Evolutionary conservation across 1,139 yeast species (phyloP).

Genomic region (Magnusiomyces magnusii): DNA sequence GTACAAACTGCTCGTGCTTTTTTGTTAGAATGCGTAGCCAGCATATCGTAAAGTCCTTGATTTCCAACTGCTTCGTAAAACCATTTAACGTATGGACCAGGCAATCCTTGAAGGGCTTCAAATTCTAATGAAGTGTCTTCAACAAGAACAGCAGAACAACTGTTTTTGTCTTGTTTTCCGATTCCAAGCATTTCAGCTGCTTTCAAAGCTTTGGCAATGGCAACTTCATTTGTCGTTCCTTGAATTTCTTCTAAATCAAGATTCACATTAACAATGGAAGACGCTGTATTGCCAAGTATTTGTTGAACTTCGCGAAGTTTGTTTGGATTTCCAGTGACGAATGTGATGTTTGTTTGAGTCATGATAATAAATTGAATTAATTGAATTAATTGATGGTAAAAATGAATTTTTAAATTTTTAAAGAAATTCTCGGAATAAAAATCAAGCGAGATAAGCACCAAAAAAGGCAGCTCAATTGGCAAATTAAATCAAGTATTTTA

Average conservation of each 20-base stretch:
- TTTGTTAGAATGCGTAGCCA: slow-evolving; percentile 74
- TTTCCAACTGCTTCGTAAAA: slow-evolving; percentile 70
- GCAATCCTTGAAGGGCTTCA: slow-evolving; percentile 70
- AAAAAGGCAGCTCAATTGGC: too few species aligned
- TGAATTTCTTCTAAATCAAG: slow-evolving; percentile 87
- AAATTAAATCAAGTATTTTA: too few species aligned
- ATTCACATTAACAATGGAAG: slow-evolving; percentile 39
- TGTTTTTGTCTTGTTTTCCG: too few species aligned
- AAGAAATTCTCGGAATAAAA: too few species aligned
- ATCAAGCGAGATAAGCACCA: not conserved
- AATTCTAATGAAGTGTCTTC: slow-evolving; percentile 93
- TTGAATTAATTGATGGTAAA: too few species aligned
- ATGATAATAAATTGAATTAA: too few species aligned
- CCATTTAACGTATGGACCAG: slow-evolving; percentile 95
- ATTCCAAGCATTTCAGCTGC: slow-evolving; percentile 59
- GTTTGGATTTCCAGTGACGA: slow-evolving; percentile 72
- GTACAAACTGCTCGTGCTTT: slow-evolving; percentile 87
- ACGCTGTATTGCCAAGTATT: slow-evolving; percentile 51
- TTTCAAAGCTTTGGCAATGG: slow-evolving; percentile 66
- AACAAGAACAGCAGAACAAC: slow-evolving; percentile 85
- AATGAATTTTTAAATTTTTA: too few species aligned
- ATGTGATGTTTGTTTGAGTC: slow-evolving; percentile 8
- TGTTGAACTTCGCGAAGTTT: slow-evolving; percentile 78
- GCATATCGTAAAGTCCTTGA: slow-evolving; percentile 65
- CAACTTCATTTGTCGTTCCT: slow-evolving; percentile 77